These are phyloP conservation scores for Nothophaeocryptopus gaeumannii DNA, from an alignment of 2,329 filamentous ascomycete genomes.

Conservation along the genomic window DNA sequence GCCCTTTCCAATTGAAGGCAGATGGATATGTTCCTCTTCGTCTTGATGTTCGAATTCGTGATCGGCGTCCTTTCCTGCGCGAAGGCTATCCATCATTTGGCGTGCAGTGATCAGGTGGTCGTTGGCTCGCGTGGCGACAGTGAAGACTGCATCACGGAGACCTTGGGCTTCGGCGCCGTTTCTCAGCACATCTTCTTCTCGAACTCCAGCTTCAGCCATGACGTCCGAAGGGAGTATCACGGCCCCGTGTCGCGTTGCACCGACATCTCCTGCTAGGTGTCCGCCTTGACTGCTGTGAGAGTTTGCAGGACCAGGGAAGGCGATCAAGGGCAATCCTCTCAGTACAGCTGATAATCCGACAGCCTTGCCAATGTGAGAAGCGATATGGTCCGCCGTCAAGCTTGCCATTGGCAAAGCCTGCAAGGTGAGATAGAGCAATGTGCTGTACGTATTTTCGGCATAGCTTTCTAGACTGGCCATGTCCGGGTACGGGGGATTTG, in stretches of 20 bases:
- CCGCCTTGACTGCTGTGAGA: conserved; percentile 52
- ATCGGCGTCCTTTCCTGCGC: conserved; percentile 68
- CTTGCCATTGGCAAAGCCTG: conserved; percentile 76
- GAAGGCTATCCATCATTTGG: conserved; percentile 82
- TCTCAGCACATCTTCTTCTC: conserved; percentile 86
- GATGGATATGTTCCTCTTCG: conserved; percentile 65
- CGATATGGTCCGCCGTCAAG: conserved; percentile 84
- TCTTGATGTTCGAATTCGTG: conserved; percentile 87
- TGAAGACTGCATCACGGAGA: conserved; percentile 84
- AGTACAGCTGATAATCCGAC: conserved; percentile 82
- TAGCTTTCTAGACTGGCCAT: conserved; percentile 78
- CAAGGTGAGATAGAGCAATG: conserved; percentile 82
- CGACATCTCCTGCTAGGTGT: conserved; percentile 37
- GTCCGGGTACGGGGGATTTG: conserved; percentile 75
- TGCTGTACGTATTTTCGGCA: conserved; percentile 92
- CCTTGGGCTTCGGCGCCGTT: conserved; percentile 74
- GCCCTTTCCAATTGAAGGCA: conserved; percentile 24
- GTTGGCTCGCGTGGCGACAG: conserved; percentile 87
- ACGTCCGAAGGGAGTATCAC: conserved; percentile 83
- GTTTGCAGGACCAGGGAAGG: conserved; percentile 65
- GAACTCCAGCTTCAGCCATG: conserved; percentile 76
- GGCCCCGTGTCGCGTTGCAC: conserved; percentile 55
- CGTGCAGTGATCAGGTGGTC: conserved; percentile 92
- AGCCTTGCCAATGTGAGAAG: conserved; percentile 92
- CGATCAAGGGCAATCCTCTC: conserved; percentile 84